Conservation (phyloP, 2,329 filamentous ascomycete genomes). For the Zymoseptoria tritici region DNA sequence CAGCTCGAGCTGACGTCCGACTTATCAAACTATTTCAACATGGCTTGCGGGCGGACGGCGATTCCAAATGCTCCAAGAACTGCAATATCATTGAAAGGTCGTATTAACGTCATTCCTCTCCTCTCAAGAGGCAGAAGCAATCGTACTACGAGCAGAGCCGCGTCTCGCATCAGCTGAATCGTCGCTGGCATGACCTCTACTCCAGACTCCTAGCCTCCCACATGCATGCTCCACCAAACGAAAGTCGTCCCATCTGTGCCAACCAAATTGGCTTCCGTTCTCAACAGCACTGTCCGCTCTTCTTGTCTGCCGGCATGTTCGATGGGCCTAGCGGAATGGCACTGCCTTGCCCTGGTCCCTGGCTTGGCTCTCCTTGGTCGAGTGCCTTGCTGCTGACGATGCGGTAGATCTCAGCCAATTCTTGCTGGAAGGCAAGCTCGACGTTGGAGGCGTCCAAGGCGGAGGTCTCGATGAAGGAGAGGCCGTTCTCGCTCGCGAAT, state of each 20-base stretch:
- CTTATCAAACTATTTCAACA: too few species aligned
- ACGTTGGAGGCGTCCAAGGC: conserved; percentile 98
- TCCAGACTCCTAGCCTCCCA: background rate
- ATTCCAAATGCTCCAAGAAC: background rate
- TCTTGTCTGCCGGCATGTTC: conserved; percentile 75
- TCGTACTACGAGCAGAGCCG: background rate
- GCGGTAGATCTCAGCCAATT: conserved; percentile 99
- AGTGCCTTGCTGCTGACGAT: conserved; percentile 98
- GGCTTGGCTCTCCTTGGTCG: conserved; percentile 75
- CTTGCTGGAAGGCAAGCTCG: conserved; percentile 96
- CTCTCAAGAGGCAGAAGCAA: background rate
- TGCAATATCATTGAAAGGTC: background rate
- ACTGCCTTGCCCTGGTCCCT: conserved; percentile 65
- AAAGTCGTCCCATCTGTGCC: conserved; percentile 1
- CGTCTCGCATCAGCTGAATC: background rate
- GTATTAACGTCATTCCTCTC: background rate
- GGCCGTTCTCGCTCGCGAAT: conserved; percentile 71
- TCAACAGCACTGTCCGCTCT: conserved; percentile 77
- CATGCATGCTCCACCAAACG: background rate
- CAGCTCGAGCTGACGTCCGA: background rate
- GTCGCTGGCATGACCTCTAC: background rate
- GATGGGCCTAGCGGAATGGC: conserved; percentile 77
- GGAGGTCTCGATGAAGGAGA: conserved; percentile 98
- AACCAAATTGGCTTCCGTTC: background rate
- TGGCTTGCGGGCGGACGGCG: background rate